A percentile compares a stretch with the other conserved stretches of the same genome.
Evolutionary conservation across 768 basidiomycete species (phyloP).

Genomic region (Naematelia aurantialba): DNA sequence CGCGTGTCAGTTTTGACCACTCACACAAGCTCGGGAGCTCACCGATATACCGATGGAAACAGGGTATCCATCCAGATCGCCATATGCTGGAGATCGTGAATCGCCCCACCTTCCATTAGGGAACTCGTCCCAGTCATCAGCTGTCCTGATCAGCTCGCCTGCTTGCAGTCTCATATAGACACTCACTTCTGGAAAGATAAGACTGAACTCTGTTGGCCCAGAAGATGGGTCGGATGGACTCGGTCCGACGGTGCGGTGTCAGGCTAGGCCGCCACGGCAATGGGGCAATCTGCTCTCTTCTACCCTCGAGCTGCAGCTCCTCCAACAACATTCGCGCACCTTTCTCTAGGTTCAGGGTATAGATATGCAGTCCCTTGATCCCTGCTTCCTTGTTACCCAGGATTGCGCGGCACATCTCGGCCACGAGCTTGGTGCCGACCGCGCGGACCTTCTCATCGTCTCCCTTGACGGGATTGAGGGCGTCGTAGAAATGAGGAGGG

Average conservation of each 20-base stretch:
- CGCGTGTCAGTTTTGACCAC: neutral
- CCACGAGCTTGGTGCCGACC: conserved; percentile 89
- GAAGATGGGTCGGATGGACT: conserved; percentile 95
- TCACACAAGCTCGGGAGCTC: conserved; percentile 31
- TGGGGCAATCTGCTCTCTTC: conserved; percentile 78
- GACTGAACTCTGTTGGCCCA: conserved; percentile 94
- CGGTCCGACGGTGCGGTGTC: conserved; percentile 82
- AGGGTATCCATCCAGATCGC: conserved; percentile 95
- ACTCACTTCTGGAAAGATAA: conserved; percentile 73
- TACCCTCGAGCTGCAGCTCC: conserved; percentile 66
- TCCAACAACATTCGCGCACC: conserved; percentile 92
- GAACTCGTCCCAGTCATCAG: conserved; percentile 99
- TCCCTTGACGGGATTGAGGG: conserved; percentile 78
- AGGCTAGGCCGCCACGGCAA: conserved; percentile 96
- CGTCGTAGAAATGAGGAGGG: conserved; percentile 69
- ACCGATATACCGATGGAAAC: conserved; percentile 87
- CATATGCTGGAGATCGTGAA: conserved; percentile 93
- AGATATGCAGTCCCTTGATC: conserved; percentile 87
- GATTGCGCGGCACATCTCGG: conserved; percentile 86
- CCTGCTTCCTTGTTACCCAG: conserved; percentile 67
- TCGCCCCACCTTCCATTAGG: conserved; percentile 99
- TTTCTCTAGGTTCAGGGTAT: conserved; percentile 95
- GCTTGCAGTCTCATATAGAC: neutral
- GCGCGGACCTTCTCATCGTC: conserved; percentile 89
- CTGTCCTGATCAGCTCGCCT: neutral